phyloP scores from a whole-genome alignment of 176 grass and related monocot species.

The Tillandsia fasciculata region DNA sequence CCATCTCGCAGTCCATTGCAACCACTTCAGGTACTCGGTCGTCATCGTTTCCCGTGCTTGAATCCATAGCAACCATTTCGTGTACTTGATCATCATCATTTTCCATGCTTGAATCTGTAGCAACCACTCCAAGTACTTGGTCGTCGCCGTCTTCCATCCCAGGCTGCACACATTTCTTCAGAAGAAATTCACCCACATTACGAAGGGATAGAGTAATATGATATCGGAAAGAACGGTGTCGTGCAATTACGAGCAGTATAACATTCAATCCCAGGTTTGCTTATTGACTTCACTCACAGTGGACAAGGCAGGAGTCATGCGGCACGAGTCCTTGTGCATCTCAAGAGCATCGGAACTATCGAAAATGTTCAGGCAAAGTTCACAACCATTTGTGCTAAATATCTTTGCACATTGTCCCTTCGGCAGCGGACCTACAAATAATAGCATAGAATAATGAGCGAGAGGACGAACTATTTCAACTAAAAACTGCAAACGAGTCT shows the following conservation, averaged over 20 bases:
- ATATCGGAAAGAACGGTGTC: background rate
- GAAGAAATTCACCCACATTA: background rate
- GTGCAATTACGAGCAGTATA: background rate
- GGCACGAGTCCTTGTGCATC: conserved; percentile 14
- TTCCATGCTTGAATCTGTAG: background rate
- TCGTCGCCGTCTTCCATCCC: background rate
- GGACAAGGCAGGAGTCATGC: background rate
- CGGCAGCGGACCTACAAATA: conserved; percentile 12
- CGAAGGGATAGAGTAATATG: background rate
- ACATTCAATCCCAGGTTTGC: background rate
- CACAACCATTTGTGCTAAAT: conserved; percentile 17
- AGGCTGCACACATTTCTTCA: conserved; percentile 2
- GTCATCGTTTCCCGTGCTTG: conserved; percentile 4
- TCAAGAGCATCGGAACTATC: conserved; percentile 5
- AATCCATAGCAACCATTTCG: background rate
- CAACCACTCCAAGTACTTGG: too few species aligned
- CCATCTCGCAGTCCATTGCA: conserved; percentile 24
- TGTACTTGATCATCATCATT: background rate
- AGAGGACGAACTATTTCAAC: background rate
- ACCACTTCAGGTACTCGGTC: conserved; percentile 4
- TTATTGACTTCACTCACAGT: conserved; percentile 4
- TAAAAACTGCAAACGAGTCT: background rate
- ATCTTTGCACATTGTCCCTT: conserved; percentile 20
- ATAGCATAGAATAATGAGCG: conserved; percentile 1
- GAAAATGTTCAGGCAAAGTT: conserved; percentile 13